These are phyloP conservation scores for Aspergillus oerlinghausenensis DNA, from an alignment of 2,329 filamentous ascomycete genomes.

Conservation along the genomic window DNA sequence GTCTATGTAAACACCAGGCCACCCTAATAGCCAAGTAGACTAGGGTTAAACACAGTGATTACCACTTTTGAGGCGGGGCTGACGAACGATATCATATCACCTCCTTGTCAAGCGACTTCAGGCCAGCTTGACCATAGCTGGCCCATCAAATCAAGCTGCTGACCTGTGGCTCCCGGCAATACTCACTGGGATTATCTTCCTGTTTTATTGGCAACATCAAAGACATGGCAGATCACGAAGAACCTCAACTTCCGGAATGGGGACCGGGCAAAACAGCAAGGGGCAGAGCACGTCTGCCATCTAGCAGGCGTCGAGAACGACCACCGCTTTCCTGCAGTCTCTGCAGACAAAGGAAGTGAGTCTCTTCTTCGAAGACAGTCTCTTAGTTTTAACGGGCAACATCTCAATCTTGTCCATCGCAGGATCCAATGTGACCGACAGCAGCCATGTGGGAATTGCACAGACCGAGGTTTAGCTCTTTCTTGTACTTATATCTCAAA, in stretches of 20 bases:
- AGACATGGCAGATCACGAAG: background rate
- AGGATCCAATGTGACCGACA: constrained; percentile 54
- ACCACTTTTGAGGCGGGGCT: background rate
- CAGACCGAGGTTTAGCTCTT: constrained; percentile 45
- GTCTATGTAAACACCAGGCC: no score
- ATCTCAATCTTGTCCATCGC: no score
- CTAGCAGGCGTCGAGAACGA: constrained; percentile 20
- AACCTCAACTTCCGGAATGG: background rate
- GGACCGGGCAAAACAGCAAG: background rate
- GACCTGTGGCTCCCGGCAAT: background rate
- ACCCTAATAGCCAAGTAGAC: background rate
- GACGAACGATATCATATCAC: no score
- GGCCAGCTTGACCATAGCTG: background rate
- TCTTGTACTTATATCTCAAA: constrained; percentile 47
- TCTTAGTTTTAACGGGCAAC: no score
- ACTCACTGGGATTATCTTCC: background rate
- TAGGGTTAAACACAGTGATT: background rate
- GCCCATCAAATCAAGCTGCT: background rate
- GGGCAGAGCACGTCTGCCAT: background rate
- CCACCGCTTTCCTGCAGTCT: constrained; percentile 27
- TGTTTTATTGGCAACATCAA: background rate
- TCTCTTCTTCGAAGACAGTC: background rate
- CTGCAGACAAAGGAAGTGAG: constrained; percentile 28
- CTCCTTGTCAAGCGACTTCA: background rate
- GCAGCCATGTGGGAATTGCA: constrained; percentile 54